A percentile compares a stretch with the other conserved stretches of the same genome.
Conservation (phyloP, 306 rosid species). For the Betula pendula region DNA sequence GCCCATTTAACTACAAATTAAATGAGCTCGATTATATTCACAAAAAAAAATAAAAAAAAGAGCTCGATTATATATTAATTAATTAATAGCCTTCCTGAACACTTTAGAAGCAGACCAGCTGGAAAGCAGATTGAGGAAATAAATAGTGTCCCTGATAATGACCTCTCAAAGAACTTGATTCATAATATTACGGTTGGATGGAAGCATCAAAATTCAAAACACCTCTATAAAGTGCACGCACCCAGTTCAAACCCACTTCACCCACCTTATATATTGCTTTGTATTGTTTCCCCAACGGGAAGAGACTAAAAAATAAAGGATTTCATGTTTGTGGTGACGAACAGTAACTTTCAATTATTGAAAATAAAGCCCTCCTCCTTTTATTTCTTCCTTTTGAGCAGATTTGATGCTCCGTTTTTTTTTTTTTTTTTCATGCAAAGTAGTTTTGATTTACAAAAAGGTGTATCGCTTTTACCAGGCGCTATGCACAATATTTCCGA, state of each 20-base stretch:
- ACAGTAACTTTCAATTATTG: not conserved
- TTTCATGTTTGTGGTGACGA: not conserved
- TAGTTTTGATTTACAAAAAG: not conserved
- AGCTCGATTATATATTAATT: no score
- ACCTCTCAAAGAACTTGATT: no score
- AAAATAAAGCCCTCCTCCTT: not conserved
- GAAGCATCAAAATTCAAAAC: not conserved
- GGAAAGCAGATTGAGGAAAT: no score
- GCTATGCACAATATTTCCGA: no score
- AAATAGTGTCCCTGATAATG: no score
- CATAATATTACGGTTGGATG: not conserved
- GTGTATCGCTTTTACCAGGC: not conserved
- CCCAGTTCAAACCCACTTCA: not conserved
- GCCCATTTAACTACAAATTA: no score
- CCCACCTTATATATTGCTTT: not conserved
- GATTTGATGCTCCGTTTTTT: not conserved
- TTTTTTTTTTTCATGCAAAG: not conserved
- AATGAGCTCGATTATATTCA: no score
- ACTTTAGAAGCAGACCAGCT: no score
- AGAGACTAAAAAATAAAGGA: not conserved
- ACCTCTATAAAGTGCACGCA: not conserved
- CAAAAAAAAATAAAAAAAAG: no score
- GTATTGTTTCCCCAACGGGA: not conserved
- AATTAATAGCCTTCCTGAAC: no score
- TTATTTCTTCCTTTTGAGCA: not conserved